These are phyloP conservation scores for Naganishia friedmannii DNA, from an alignment of 768 basidiomycete genomes.

Conservation along the genomic window DNA sequence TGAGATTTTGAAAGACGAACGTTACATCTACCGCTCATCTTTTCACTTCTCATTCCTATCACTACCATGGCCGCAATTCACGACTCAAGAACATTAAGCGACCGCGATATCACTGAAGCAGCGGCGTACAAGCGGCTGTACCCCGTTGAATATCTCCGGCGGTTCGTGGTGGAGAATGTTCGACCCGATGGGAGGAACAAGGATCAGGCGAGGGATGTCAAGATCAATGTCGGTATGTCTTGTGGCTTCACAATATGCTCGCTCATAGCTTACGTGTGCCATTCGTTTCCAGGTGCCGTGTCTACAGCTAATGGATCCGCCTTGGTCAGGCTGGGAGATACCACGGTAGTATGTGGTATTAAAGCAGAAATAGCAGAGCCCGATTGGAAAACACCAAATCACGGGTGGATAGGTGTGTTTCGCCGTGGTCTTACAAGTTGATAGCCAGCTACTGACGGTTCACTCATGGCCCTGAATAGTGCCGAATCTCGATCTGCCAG, in stretches of 20 bases:
- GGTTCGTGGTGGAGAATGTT: constrained; percentile 72
- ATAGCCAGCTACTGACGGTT: neutral
- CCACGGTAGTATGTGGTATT: constrained; percentile 93
- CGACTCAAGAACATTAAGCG: constrained; percentile 28
- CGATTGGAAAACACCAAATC: constrained; percentile 67
- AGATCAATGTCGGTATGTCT: constrained; percentile 71
- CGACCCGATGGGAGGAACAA: constrained; percentile 79
- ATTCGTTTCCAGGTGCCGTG: constrained; percentile 59
- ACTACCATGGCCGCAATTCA: constrained; percentile 32
- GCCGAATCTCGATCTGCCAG: constrained; percentile 89
- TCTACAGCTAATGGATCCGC: constrained; percentile 90
- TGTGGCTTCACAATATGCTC: neutral
- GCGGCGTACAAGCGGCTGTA: constrained; percentile 80
- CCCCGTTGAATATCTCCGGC: constrained; percentile 79
- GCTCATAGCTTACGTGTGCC: neutral
- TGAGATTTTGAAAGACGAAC: too few species aligned
- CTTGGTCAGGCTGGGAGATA: constrained; percentile 82
- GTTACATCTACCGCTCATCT: neutral
- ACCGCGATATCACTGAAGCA: constrained; percentile 31
- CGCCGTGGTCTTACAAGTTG: neutral
- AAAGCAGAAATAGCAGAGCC: constrained; percentile 94
- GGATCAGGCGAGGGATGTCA: constrained; percentile 69
- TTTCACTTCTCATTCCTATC: neutral
- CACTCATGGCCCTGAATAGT: constrained; percentile 56
- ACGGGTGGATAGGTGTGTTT: constrained; percentile 76